Conservation (phyloP, 2,329 filamentous ascomycete species). For the Stachybotrys chartarum region DNA sequence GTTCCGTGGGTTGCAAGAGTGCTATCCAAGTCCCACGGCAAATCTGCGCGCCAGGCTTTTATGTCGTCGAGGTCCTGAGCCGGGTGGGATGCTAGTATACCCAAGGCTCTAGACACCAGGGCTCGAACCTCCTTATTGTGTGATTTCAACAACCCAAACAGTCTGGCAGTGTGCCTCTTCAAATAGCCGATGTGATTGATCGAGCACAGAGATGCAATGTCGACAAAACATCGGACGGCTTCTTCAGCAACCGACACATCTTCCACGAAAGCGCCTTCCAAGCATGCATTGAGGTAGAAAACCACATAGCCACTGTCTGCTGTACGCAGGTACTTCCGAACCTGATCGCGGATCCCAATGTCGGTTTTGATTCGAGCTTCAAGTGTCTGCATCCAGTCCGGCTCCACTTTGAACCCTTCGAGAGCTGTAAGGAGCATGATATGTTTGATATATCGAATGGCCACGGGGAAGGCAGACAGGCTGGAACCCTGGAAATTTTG, state of each 20-base stretch:
- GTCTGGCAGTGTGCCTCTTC: slow-evolving; percentile 36
- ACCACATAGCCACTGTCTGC: slow-evolving; percentile 30
- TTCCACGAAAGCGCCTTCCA: slow-evolving; percentile 47
- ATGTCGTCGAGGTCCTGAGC: slow-evolving; percentile 27
- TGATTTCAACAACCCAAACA: slow-evolving; percentile 58
- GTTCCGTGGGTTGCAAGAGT: background rate
- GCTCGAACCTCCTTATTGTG: slow-evolving; percentile 64
- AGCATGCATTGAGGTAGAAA: slow-evolving; percentile 44
- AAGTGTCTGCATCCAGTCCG: slow-evolving; percentile 78
- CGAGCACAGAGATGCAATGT: slow-evolving; percentile 43
- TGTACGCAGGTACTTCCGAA: slow-evolving; percentile 46
- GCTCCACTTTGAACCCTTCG: slow-evolving; percentile 52
- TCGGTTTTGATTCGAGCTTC: slow-evolving; percentile 67
- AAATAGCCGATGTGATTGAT: slow-evolving; percentile 44
- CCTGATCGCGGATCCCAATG: slow-evolving; percentile 51
- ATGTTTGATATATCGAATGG: slow-evolving; percentile 59
- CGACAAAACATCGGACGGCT: slow-evolving; percentile 45
- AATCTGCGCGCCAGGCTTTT: slow-evolving; percentile 13
- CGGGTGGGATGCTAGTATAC: slow-evolving; percentile 67
- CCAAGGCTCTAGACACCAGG: slow-evolving; percentile 63
- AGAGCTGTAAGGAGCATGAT: slow-evolving; percentile 45
- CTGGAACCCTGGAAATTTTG: slow-evolving; percentile 40
- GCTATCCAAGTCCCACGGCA: slow-evolving; percentile 15
- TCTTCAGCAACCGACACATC: slow-evolving; percentile 34
- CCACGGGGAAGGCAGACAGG: slow-evolving; percentile 55